These are phyloP conservation scores for Apophysomyces trapeziformis DNA, from an alignment of 371 early-diverging fungal species.

Conservation along the genomic window DNA sequence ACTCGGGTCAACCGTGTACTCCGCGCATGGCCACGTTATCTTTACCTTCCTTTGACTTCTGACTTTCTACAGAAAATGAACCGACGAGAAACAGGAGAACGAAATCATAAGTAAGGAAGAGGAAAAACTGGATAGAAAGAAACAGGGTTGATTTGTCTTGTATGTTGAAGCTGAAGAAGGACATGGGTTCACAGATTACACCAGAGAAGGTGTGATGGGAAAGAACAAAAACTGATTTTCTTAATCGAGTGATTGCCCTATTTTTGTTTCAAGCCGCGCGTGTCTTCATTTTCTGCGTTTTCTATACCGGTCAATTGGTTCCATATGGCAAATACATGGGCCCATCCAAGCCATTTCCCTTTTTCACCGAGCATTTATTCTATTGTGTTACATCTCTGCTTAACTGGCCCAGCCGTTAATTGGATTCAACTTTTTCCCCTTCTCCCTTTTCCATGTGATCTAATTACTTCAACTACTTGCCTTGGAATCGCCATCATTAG, in stretches of 20 bases:
- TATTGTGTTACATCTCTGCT: not conserved
- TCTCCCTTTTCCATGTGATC: conserved; percentile 5
- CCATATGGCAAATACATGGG: not conserved
- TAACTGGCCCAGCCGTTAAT: too few relatives aligned
- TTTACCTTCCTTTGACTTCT: not conserved
- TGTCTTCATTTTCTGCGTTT: conserved; percentile 3
- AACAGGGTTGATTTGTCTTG: too few relatives aligned
- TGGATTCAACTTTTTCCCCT: too few relatives aligned
- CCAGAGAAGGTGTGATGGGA: not conserved
- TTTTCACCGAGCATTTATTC: not conserved
- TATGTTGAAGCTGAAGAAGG: too few relatives aligned
- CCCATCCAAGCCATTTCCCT: not conserved
- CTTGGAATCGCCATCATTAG: not conserved
- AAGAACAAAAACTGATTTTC: not conserved
- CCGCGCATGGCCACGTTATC: not conserved
- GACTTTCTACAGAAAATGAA: not conserved
- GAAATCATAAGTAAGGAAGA: too few relatives aligned
- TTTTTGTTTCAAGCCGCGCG: conserved; percentile 8
- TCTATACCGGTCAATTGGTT: not conserved
- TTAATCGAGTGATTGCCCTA: not conserved
- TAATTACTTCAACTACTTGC: not conserved
- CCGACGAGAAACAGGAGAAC: too few relatives aligned
- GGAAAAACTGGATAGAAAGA: too few relatives aligned
- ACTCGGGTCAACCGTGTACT: not conserved
- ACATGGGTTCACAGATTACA: too few relatives aligned